Base-by-base conservation (phyloP, 202 grass and related monocot species). In the Bolboschoenoplectus hybrid region DNA sequence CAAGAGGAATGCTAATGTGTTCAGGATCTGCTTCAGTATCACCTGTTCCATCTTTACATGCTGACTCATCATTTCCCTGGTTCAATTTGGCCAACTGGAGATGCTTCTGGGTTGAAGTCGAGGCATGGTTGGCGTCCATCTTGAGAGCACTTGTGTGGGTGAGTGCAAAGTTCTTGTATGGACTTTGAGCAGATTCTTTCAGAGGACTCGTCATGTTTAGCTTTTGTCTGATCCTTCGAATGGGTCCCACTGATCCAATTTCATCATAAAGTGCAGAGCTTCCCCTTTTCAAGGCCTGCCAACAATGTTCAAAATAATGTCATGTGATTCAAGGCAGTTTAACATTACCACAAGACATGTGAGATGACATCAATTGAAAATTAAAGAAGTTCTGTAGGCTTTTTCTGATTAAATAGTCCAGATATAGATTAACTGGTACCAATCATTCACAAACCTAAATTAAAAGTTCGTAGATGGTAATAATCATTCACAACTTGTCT, bases 151-250 rank as follows among this genome's bases (percentile, higher is more conserved):
- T 80, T 36, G 50, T 34, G 49, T 70, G 77, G 87, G 64, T 80
- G 84, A 83, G 61, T 83, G 79, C 82, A 82, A 93, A 55, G 35
- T 88, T 93, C 85, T 71, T 89, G 72, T 13, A 76, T 66, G 85
- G 81, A 81, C 55, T 82, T 47, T 5, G 40, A 57, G 26, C 55
- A 6, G 81, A 63, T 82, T 87, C 83, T 89, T 69, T 95, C 11
- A 63, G 72, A 72, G 88, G 82, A 91, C 84, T 82, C 61, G 80
- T 89, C 89, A 95, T 86, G 87, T 84, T 93, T 73, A 90, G 78
- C 68, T 95, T 98, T 63, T 91, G 95, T 50, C 95, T 90, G 72
- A 95, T 95, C 83, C 95, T 95, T 19, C 95, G 95, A 53, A 95
- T 91, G 71, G 93, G 91, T 34, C 91, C 89, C 82, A 92, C 62